Base-by-base conservation (phyloP, 768 basidiomycete species). In the Russula lepida region DNA sequence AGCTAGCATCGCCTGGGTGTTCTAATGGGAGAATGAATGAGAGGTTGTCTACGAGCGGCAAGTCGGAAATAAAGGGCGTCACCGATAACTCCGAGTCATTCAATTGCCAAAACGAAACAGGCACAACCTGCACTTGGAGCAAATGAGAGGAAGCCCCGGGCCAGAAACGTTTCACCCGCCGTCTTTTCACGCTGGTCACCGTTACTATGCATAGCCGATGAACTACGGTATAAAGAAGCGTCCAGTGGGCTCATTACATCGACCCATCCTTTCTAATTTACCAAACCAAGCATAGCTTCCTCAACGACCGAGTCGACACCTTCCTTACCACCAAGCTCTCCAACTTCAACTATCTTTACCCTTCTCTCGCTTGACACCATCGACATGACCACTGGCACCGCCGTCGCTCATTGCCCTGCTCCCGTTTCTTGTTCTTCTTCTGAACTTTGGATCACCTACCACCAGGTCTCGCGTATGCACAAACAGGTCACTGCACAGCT, bases 381-480 rank as follows among this genome's bases (percentile, higher is more conserved):
- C 48, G 15, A 35, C 23, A 62, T 55, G 39, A 21, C 43, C 9
- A 3, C 33, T 6, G 2, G 25, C n/a, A 21, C 43, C 9, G 3
- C 33, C 4, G 2, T 30, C n/a, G 6, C n/a, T 25, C 23, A 9
- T 12, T 13, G 25, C 49, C 32, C n/a, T 37, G 39, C 17, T n/a
- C 19, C 15, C 6, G 39, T n/a, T 23, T 21, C 21, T 5, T 46
- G 19, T 41, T 3, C 41, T n/a, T 8, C 62, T 58, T 54, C 68
- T 63, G 78, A 79, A 64, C 72, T 80, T 68, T 79, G 78, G 78
- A 71, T 81, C 57, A 74, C 76, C 53, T 81, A 79, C 71, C 75
- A 78, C 65, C 75, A 79, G 64, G 71, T 71, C 39, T 81, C 78
- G 46, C 78, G 78, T 49, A 70, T 68, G 27, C 70, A 73, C 68